These are phyloP conservation scores for Metroxylon sagu DNA, from an alignment of 176 grass and related monocot genomes.

Conservation along the genomic window DNA sequence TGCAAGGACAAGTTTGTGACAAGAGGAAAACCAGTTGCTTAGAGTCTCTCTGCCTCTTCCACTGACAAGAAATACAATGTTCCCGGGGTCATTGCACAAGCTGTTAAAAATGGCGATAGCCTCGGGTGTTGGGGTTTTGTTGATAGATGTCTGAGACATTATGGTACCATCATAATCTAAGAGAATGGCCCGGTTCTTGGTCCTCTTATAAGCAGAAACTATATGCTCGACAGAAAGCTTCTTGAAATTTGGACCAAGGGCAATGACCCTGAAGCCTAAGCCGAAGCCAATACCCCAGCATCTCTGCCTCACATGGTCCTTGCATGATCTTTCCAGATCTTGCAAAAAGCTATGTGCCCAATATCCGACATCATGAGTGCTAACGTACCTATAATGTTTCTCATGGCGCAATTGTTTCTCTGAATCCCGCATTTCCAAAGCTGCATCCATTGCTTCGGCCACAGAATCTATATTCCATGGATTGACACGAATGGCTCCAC, in stretches of 20 bases:
- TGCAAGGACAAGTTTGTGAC: constrained; percentile 27
- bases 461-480: constrained; percentile 58
- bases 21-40: constrained; percentile 35
- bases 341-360: constrained; percentile 48
- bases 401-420: constrained; percentile 45
- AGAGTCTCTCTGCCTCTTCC: constrained; percentile 33
- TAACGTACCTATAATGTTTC: constrained; percentile 46
- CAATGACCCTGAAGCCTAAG: constrained; percentile 32
- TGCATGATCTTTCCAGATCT: constrained; percentile 36
- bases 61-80: constrained; percentile 41
- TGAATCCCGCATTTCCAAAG: constrained; percentile 20
- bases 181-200: constrained; percentile 34
- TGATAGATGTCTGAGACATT: constrained; percentile 35
- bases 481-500: constrained; percentile 45
- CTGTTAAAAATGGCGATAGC: constrained; percentile 29
- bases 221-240: constrained; percentile 42
- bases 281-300: constrained; percentile 52
- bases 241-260: constrained; percentile 38
- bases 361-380: constrained; percentile 45
- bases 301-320: constrained; percentile 26
- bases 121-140: constrained; percentile 32
- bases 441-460: constrained; percentile 37
- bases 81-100: constrained; percentile 31
- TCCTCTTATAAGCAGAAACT: constrained; percentile 31
- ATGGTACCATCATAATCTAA: constrained; percentile 50